Base-by-base conservation (phyloP, 108 stramenopile genomes). In the Nitzschia sp. region DNA sequence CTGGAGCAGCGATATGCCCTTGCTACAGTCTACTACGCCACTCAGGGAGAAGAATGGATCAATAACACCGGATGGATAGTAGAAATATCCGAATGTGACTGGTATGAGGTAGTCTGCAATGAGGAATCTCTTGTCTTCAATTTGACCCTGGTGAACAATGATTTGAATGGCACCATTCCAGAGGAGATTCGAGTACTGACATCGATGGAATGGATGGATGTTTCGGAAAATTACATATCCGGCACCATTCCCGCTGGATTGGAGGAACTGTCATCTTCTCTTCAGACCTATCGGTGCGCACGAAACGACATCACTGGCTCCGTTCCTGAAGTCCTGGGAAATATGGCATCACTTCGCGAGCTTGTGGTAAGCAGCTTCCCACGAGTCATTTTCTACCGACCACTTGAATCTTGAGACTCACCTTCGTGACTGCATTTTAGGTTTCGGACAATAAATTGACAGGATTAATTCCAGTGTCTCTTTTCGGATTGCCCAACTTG, bases 1-100 rank as follows among this genome's bases (percentile, higher is more conserved):
- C 30, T 72, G 25, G 1, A 45, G 4, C 71, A 78, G 44, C 47
- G 66, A 46, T 78, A 72, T 36, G 66, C 66, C 36, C 22, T 78
- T 36, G 66, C 31, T 2, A 68, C 60, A 3, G 21, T 78, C 28
- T 78, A 63, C 38, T 78, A 58, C 53, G 34, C 77, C 19, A 71
- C 77, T 22, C 11, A 23, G 8, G 77, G 77, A 19, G 54, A 61
- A 28, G 65, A 26, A 22, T 78, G 77, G 77, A 58, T 45, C 3
- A 23, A 52, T 13, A 66, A 35, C 27, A 53, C 45, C 16, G 70
- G 56, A 11, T 77, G 76, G 76, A 45, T 75, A 38, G 54, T 21
- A 4, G 59, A 36, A 11, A 34, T 31, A 13, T 11, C 22, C 0
- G 74, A 75, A 45, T 75, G 74, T 30, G 16, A 16, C 11, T 75